Evolutionary conservation across 225 moss, liverwort and hornwort species (phyloP).

Genomic region (Bryoerythrophyllum caledonicum): DNA sequence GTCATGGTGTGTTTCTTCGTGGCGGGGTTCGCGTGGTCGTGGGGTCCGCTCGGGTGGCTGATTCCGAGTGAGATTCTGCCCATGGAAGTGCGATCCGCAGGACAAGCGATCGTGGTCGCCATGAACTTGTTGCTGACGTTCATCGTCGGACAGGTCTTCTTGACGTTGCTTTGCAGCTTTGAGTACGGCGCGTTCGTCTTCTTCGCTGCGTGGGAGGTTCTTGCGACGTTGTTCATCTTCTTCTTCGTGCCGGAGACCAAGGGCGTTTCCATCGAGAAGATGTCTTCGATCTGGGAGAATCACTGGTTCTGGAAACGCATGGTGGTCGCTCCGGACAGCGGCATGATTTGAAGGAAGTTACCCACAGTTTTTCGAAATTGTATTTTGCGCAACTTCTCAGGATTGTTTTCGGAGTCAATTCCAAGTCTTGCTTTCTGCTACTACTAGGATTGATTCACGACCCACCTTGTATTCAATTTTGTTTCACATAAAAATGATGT

Average conservation of each 20-base stretch:
- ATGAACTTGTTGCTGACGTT: constrained; percentile 58
- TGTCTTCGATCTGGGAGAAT: constrained; percentile 34
- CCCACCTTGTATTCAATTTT: not conserved
- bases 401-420: not conserved
- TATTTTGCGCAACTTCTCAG: no score
- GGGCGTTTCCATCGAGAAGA: constrained; percentile 57
- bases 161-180: constrained; percentile 43
- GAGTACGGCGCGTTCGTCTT: constrained; percentile 49
- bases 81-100: constrained; percentile 39
- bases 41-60: constrained; percentile 67
- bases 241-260: constrained; percentile 56
- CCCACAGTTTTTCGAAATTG: not conserved
- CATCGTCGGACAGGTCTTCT: constrained; percentile 49
- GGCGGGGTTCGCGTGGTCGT: constrained; percentile 64
- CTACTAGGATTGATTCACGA: no score
- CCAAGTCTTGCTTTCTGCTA: no score
- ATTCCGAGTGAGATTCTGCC: constrained; percentile 64
- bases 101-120: constrained; percentile 42
- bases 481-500: not conserved
- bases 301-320: constrained; percentile 59
- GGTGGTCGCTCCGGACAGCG: not conserved
- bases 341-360: not conserved
- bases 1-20: constrained; percentile 38
- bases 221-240: constrained; percentile 39
- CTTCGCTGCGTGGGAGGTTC: constrained; percentile 34